Base-by-base conservation (phyloP, 2,329 filamentous ascomycete genomes). In the Arthrocladium fulminans region DNA sequence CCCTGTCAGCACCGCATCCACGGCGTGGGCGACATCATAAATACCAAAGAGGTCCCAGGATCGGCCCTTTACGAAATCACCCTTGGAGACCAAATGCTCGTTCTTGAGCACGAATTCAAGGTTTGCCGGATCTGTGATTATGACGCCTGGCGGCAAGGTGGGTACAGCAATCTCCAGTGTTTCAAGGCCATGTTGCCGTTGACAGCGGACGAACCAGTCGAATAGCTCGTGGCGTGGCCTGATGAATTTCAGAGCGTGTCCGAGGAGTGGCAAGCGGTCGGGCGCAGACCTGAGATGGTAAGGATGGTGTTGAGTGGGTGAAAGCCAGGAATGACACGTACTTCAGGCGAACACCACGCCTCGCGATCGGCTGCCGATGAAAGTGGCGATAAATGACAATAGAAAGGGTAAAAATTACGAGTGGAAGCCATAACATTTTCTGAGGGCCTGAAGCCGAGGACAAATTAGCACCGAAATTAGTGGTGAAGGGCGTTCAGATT, bases 161-260 rank as follows among this genome's bases (percentile, higher is more conserved):
- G 80, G 80, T 10, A 83, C 80, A 2, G 73, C 73, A 24, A 84
- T 76, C 55, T 78, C 73, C 41, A 81, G 75, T 0, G 80, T 83
- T 61, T 81, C 77, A 46, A 73, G 67, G 29, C 77, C 77, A 52
- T 78, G 77, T 24, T 65, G 64, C 10, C 67, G 69, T 59, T 81
- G 76, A 56, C 77, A 80, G 54, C 68, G 71, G 41, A 74, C 70
- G 59, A 83, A 83, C 80, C 79, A 83, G 6, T 71, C 64, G 53
- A 83, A 79, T 3, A 83, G 70, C 46, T 72, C 74, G 57, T 81
- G 74, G 2, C 80, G 73, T 1, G 75, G 69, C 56, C 74, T 77
- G 1, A 83, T 66, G 57, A 83, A 83, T 6, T 75, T 61, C 39
- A 83, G 69, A 4, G 79, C 80, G 56, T 83, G 82, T 22, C 79